phyloP scores from a whole-genome alignment of 139 green algal species.

The Chlorella sp. region DNA sequence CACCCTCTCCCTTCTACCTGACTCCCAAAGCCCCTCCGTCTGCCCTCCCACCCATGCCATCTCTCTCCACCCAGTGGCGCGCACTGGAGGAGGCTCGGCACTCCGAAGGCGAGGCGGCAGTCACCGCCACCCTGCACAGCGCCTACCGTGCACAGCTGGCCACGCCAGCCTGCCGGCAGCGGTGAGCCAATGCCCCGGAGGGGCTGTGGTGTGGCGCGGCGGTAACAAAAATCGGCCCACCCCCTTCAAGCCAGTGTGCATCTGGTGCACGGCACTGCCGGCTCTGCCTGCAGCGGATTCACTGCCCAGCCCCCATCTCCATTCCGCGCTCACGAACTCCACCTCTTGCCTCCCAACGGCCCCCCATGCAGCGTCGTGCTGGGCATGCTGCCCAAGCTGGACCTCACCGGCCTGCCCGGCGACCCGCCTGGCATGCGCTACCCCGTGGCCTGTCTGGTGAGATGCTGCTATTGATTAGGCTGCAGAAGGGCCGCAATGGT shows the following conservation, averaged over 20 bases:
- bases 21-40: neutral
- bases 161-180: neutral
- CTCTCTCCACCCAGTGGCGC: neutral
- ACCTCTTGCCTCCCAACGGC: neutral
- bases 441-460: neutral
- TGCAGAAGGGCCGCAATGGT: no score
- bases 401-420: neutral
- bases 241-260: no score
- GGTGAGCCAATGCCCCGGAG: neutral
- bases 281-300: neutral
- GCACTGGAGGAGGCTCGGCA: neutral
- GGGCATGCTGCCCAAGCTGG: slow-evolving; percentile 4
- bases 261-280: neutral
- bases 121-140: neutral
- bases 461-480: no score
- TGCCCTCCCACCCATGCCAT: neutral
- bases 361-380: neutral
- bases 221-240: no score
- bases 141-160: neutral
- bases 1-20: neutral
- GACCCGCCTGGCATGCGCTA: slow-evolving; percentile 1
- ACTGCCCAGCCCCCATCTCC: neutral
- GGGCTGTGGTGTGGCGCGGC: neutral
- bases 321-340: neutral
- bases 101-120: neutral